Conservation (phyloP, 2,329 filamentous ascomycete species). For the Rugonectria rugulosa region DNA sequence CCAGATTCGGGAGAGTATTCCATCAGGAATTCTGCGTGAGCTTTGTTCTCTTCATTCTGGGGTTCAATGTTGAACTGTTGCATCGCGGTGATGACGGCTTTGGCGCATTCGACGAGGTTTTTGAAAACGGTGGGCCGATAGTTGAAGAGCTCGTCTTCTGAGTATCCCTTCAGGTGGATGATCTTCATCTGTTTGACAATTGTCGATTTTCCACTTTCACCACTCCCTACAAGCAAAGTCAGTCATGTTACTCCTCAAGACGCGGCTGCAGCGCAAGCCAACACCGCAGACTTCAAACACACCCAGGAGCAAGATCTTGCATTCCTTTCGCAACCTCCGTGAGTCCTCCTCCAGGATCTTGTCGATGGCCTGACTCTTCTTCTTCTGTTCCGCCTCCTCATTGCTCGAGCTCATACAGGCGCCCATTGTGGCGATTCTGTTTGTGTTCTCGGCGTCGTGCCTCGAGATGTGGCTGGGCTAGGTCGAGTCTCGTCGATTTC, state of each 20-base stretch:
- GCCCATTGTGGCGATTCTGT: slow-evolving; percentile 72
- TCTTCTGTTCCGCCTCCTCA: slow-evolving; percentile 91
- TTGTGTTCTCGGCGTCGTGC: slow-evolving; percentile 25
- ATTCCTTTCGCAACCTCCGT: slow-evolving; percentile 90
- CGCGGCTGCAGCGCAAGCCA: neutral
- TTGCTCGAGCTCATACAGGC: slow-evolving; percentile 89
- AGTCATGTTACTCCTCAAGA: slow-evolving; percentile 19
- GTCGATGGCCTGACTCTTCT: slow-evolving; percentile 96
- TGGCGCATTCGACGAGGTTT: slow-evolving; percentile 96
- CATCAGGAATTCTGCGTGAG: slow-evolving; percentile 80
- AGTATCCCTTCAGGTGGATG: slow-evolving; percentile 98
- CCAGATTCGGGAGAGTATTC: slow-evolving; percentile 92
- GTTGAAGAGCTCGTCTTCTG: slow-evolving; percentile 88
- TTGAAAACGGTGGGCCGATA: slow-evolving; percentile 98
- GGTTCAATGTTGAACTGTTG: slow-evolving; percentile 89
- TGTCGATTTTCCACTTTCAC: slow-evolving; percentile 98
- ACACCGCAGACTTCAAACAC: slow-evolving; percentile 44
- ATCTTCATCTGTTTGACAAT: slow-evolving; percentile 99
- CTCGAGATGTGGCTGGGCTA: slow-evolving; percentile 11
- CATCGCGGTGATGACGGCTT: slow-evolving; percentile 90
- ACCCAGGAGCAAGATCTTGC: slow-evolving; percentile 98
- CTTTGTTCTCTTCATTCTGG: slow-evolving; percentile 72
- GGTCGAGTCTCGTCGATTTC: slow-evolving; percentile 15
- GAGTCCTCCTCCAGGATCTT: slow-evolving; percentile 93
- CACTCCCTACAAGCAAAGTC: slow-evolving; percentile 73